phyloP scores from a whole-genome alignment of 768 basidiomycete genomes.

The Termitomyces bulborhizus region DNA sequence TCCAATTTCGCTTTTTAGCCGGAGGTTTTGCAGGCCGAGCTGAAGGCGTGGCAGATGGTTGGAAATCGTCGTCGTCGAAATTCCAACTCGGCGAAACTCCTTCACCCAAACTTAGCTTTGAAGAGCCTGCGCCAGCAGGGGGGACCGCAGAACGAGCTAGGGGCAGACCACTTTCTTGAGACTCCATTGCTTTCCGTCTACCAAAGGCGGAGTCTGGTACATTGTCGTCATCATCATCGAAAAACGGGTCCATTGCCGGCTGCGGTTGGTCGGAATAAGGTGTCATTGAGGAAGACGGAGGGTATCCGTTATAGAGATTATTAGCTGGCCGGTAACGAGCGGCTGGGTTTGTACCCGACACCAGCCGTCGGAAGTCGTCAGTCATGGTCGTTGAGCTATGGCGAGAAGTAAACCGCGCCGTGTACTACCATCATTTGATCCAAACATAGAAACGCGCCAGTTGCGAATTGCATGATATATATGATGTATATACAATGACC shows the following conservation, averaged over 20 bases:
- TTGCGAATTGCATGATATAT: not conserved
- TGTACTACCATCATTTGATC: conserved; percentile 6
- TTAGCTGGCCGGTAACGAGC: conserved; percentile 46
- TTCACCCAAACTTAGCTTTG: conserved; percentile 36
- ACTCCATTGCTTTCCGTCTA: conserved; percentile 39
- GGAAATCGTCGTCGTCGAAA: conserved; percentile 62
- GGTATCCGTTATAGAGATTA: conserved; percentile 54
- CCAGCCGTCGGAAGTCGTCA: conserved; percentile 71
- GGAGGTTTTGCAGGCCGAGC: conserved; percentile 43
- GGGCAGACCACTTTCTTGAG: conserved; percentile 52
- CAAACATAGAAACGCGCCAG: conserved; percentile 9
- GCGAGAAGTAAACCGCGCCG: conserved; percentile 11
- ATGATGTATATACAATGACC: not conserved
- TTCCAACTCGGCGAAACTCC: conserved; percentile 66
- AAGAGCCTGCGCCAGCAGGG: conserved; percentile 50
- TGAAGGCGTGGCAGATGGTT: conserved; percentile 25
- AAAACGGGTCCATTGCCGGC: conserved; percentile 73
- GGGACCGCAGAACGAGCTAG: conserved; percentile 53
- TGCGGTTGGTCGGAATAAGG: conserved; percentile 39
- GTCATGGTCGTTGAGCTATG: conserved; percentile 34
- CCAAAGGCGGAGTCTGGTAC: conserved; percentile 65
- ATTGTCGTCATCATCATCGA: conserved; percentile 80
- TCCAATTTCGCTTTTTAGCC: conserved; percentile 47
- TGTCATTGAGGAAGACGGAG: conserved; percentile 40
- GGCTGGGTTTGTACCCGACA: conserved; percentile 68